A percentile compares a stretch with the other conserved stretches of the same genome.
phyloP scores from a whole-genome alignment of 1,139 yeast genomes.

The Hemisphaericaspora xylofermentans region DNA sequence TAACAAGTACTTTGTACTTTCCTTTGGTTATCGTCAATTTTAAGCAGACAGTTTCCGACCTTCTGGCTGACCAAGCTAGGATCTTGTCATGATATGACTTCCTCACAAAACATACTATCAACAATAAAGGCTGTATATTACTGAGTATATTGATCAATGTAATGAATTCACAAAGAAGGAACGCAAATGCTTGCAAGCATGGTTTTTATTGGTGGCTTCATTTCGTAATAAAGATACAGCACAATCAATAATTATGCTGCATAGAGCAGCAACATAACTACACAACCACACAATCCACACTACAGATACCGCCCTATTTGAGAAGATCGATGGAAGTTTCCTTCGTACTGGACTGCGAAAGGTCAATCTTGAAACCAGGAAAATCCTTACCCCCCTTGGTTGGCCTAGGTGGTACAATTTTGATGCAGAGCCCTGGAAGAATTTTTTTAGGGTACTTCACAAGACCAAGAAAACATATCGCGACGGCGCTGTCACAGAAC shows the following conservation, averaged over 20 bases:
- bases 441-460: no score
- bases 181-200: background rate
- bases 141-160: background rate
- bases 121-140: background rate
- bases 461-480: no score
- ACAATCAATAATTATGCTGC: background rate
- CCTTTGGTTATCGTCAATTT: no score
- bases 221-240: background rate
- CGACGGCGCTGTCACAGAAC: no score
- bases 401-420: no score
- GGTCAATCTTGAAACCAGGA: background rate
- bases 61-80: no score
- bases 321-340: background rate
- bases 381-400: no score
- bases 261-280: background rate
- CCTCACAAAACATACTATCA: background rate
- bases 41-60: no score
- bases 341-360: background rate
- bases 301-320: background rate
- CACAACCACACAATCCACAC: background rate
- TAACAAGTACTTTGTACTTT: no score
- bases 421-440: no score
- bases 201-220: background rate
- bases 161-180: background rate
- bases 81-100: no score